phyloP scores from a whole-genome alignment of 495 filamentous ascomycete genomes.

The Hypomontagnella monticulosa region DNA sequence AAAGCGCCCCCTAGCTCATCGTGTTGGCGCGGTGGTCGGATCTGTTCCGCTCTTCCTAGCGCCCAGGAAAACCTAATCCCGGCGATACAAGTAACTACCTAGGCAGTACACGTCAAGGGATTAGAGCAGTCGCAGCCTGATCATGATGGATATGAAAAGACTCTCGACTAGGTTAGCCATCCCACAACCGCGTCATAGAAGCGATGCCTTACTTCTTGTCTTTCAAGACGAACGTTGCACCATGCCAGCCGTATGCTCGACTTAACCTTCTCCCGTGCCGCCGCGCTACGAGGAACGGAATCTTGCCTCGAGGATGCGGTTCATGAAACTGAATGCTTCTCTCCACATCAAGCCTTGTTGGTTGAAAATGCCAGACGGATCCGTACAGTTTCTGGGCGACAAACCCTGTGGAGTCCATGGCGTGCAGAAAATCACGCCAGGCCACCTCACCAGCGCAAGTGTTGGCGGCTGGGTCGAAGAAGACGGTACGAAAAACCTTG shows the following conservation, averaged over 20 bases:
- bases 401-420: constrained; percentile 60
- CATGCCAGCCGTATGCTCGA: constrained; percentile 55
- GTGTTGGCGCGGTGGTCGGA: too few species aligned
- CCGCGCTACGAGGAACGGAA: constrained; percentile 52
- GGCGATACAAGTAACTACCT: too few species aligned
- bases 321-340: constrained; percentile 65
- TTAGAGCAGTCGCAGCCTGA: too few species aligned
- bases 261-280: constrained; percentile 56
- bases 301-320: constrained; percentile 60
- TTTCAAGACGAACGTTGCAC: constrained; percentile 1
- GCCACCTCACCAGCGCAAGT: constrained; percentile 55
- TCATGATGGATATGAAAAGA: too few species aligned
- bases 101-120: too few species aligned
- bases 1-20: too few species aligned
- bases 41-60: too few species aligned
- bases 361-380: constrained; percentile 61
- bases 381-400: constrained; percentile 60
- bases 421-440: constrained; percentile 63
- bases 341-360: constrained; percentile 46
- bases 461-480: constrained; percentile 46
- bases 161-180: too few species aligned
- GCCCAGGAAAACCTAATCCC: too few species aligned
- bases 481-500: constrained; percentile 60
- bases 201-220: too few species aligned
- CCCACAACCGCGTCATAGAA: too few species aligned